Percentiles rank a stretch among this genome's conserved stretches.
Evolutionary conservation across 1,284 basidiomycete species (phyloP).

Genomic region (Apiotrichum gamsii): DNA sequence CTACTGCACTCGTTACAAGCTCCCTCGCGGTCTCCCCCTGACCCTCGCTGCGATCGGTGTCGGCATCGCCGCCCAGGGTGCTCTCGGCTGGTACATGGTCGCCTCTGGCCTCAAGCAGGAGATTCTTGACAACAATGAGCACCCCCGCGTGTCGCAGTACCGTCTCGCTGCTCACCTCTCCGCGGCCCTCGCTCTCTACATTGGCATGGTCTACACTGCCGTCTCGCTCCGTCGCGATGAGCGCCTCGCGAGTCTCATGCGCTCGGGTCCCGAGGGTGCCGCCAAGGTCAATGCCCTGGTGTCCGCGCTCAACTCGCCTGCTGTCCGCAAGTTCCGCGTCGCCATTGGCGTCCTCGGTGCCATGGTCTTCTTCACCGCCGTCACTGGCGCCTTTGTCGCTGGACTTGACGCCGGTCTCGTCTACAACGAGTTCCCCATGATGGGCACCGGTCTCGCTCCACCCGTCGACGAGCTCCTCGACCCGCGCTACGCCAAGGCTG

Average conservation of each 20-base stretch:
- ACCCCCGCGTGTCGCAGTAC: slow-evolving; percentile 94
- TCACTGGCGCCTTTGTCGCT: slow-evolving; percentile 89
- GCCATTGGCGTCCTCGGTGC: slow-evolving; percentile 60
- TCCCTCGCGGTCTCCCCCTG: slow-evolving; percentile 58
- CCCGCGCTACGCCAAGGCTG: slow-evolving; percentile 61
- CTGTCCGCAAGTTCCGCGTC: slow-evolving; percentile 57
- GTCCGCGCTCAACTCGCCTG: slow-evolving; percentile 54
- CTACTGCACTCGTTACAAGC: slow-evolving; percentile 64
- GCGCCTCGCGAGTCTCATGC: slow-evolving; percentile 54
- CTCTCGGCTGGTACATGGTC: slow-evolving; percentile 99
- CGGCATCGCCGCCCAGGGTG: slow-evolving; percentile 80
- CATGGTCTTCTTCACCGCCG: slow-evolving; percentile 80
- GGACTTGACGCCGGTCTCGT: slow-evolving; percentile 92
- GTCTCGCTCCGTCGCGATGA: slow-evolving; percentile 68
- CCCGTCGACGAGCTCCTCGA: slow-evolving; percentile 79
- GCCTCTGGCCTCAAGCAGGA: slow-evolving; percentile 86
- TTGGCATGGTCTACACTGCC: slow-evolving; percentile 82
- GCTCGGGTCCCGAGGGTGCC: slow-evolving; percentile 50
- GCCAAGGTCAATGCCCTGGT: slow-evolving; percentile 23
- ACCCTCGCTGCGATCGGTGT: slow-evolving; percentile 66
- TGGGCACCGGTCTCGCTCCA: slow-evolving; percentile 84
- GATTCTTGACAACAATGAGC: slow-evolving; percentile 68
- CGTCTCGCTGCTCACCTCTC: slow-evolving; percentile 90
- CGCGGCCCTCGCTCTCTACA: slow-evolving; percentile 82
- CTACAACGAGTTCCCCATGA: slow-evolving; percentile 96